These are phyloP conservation scores for Yarrowia porcina DNA, from an alignment of 805 yeast species.

Conservation along the genomic window DNA sequence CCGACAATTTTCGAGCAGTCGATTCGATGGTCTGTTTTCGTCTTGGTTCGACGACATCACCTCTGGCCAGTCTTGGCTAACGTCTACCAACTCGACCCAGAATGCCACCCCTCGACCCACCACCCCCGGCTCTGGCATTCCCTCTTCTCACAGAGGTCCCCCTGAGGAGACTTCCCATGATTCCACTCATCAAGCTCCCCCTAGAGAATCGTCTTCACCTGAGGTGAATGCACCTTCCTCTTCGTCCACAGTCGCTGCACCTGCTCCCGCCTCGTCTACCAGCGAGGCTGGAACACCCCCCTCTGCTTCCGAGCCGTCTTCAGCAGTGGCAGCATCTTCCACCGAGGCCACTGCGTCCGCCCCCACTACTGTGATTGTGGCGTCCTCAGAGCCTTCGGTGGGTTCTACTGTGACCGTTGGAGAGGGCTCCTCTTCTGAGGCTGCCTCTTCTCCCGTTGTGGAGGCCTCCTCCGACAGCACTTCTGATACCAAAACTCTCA, in stretches of 20 bases:
- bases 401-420: neutral
- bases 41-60: conserved; percentile 14
- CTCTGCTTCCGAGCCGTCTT: conserved; percentile 12
- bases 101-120: conserved; percentile 14
- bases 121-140: neutral
- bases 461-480: neutral
- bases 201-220: neutral
- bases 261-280: neutral
- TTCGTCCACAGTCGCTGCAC: conserved; percentile 21
- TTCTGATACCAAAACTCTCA: neutral
- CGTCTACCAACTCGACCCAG: conserved; percentile 11
- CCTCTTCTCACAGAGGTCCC: neutral
- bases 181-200: neutral
- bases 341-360: neutral
- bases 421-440: neutral
- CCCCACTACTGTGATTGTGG: neutral
- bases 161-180: conserved; percentile 4
- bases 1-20: conserved; percentile 11
- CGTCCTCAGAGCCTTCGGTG: neutral
- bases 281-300: neutral
- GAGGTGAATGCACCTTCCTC: neutral
- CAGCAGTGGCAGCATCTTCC: conserved; percentile 22
- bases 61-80: conserved; percentile 19
- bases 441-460: neutral
- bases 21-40: conserved; percentile 2